Conservation (phyloP, 352 stramenopile genomes). For the Phytophthora cryptogea region DNA sequence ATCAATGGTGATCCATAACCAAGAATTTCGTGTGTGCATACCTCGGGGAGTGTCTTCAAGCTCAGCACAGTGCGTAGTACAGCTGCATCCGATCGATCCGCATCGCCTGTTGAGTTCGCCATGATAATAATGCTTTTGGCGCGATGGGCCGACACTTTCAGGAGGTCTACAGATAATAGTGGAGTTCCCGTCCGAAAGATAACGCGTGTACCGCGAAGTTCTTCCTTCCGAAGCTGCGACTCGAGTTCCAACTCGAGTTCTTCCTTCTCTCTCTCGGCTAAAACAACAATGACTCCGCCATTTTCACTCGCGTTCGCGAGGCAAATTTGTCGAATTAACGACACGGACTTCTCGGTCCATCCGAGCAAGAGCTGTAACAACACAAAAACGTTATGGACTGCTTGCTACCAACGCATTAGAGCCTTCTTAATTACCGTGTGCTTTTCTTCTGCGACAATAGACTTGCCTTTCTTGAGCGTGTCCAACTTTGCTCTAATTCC, state of each 20-base stretch:
- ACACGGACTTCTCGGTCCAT: slow-evolving; percentile 83
- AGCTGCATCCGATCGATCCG: slow-evolving; percentile 76
- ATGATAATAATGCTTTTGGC: slow-evolving; percentile 80
- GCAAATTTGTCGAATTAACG: slow-evolving; percentile 81
- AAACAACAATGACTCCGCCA: slow-evolving; percentile 72
- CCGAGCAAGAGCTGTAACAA: slow-evolving; percentile 65
- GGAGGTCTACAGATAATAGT: slow-evolving; percentile 70
- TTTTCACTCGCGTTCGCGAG: slow-evolving; percentile 83
- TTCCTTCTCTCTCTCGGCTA: slow-evolving; percentile 73
- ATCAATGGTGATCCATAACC: background rate
- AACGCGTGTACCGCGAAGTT: slow-evolving; percentile 66
- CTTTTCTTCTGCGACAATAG: slow-evolving; percentile 66
- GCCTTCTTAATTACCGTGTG: slow-evolving; percentile 57
- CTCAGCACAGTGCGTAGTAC: slow-evolving; percentile 75
- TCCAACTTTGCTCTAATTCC: slow-evolving; percentile 84
- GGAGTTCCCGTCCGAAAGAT: slow-evolving; percentile 79
- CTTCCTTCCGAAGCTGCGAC: slow-evolving; percentile 50
- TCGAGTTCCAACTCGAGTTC: slow-evolving; percentile 64
- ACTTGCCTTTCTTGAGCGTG: slow-evolving; percentile 86
- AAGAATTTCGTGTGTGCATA: background rate
- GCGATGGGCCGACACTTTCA: slow-evolving; percentile 70
- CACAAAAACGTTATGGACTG: background rate
- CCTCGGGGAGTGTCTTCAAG: slow-evolving; percentile 66
- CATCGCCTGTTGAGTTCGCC: slow-evolving; percentile 59
- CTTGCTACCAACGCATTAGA: background rate